Conservation (phyloP, 257 asterid genomes). For the Nicotiana tabacum region DNA sequence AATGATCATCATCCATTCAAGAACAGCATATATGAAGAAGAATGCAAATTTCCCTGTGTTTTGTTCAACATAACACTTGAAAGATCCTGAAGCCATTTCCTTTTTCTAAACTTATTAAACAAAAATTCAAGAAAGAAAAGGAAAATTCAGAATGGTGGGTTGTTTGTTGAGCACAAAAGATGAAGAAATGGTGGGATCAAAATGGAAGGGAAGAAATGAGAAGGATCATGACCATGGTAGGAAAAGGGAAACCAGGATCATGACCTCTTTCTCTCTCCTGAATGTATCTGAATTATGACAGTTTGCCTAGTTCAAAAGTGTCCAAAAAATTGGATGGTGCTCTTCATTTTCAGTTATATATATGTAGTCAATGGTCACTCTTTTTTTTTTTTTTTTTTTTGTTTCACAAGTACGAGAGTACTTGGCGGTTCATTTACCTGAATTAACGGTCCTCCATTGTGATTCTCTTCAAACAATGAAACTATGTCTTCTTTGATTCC, state of each 20-base stretch:
- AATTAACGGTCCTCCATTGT: background rate
- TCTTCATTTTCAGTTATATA: background rate
- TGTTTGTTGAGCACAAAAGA: background rate
- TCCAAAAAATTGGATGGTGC: background rate
- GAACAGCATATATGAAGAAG: constrained; percentile 50
- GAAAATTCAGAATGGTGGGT: background rate
- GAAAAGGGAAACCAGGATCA: constrained; percentile 42
- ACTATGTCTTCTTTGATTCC: background rate
- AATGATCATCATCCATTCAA: constrained; percentile 70
- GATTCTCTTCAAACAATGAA: too few relatives aligned
- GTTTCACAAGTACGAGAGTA: background rate
- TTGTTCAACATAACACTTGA: constrained; percentile 40
- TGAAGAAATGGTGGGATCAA: constrained; percentile 16
- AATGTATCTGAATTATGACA: background rate
- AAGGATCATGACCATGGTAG: constrained; percentile 53
- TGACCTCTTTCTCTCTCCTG: constrained; percentile 30
- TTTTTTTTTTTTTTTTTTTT: background rate
- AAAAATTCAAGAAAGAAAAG: too few relatives aligned
- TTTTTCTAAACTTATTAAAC: background rate
- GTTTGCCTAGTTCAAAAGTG: background rate
- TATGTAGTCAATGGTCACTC: background rate
- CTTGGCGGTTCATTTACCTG: background rate
- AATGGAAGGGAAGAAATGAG: constrained; percentile 24
- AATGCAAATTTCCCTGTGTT: constrained; percentile 50
- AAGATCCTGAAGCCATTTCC: constrained; percentile 5